A percentile compares a stretch with the other conserved stretches of the same genome.
phyloP scores from a whole-genome alignment of 1,284 basidiomycete genomes.

The Athelia psychrophila region DNA sequence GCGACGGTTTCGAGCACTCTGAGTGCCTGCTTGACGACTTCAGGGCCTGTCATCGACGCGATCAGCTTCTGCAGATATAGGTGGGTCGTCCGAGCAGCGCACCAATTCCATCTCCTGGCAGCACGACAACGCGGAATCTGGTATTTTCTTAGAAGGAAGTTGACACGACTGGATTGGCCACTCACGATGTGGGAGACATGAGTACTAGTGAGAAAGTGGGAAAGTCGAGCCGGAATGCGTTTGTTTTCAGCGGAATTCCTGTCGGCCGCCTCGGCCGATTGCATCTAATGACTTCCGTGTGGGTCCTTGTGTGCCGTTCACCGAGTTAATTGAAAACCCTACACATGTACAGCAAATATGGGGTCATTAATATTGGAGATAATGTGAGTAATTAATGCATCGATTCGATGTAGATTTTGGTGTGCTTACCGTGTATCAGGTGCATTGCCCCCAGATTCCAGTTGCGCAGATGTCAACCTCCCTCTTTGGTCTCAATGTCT shows the following conservation, averaged over 20 bases:
- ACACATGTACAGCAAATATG: background rate
- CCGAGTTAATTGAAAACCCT: background rate
- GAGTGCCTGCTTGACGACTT: slow-evolving; percentile 88
- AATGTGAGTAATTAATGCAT: background rate
- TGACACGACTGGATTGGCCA: background rate
- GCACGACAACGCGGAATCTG: slow-evolving; percentile 84
- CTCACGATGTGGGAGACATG: slow-evolving; percentile 43
- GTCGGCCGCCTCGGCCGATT: no score
- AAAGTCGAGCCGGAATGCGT: no score
- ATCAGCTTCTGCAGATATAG: slow-evolving; percentile 8
- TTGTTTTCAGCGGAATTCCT: no score
- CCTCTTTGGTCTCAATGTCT: background rate
- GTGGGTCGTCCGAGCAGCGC: slow-evolving; percentile 26
- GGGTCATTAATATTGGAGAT: background rate
- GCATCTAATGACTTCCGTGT: no score
- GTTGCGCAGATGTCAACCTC: background rate
- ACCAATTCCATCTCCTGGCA: slow-evolving; percentile 98
- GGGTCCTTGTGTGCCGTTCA: no score
- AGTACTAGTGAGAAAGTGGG: background rate
- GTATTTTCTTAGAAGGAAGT: background rate
- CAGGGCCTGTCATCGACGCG: slow-evolving; percentile 60
- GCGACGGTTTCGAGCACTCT: slow-evolving; percentile 82
- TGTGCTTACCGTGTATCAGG: background rate
- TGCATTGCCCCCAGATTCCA: background rate
- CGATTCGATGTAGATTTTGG: background rate